phyloP scores from a whole-genome alignment of 129 eudicot species.

The Smallanthus sonchifolius region DNA sequence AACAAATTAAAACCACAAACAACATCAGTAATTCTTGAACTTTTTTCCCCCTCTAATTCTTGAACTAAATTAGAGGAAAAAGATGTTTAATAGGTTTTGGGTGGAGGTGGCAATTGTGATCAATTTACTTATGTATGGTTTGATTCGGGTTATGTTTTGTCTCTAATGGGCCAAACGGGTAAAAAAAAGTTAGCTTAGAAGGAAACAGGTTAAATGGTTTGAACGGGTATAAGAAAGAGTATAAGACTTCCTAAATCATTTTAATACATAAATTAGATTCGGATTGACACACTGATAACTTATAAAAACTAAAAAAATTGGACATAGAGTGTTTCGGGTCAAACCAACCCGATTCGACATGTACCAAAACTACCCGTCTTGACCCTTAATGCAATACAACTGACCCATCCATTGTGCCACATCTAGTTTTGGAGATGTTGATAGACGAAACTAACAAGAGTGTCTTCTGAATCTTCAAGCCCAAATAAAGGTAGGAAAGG shows the following conservation, averaged over 20 bases:
- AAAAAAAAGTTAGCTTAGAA: neutral
- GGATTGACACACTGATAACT: neutral
- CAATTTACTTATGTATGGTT: neutral
- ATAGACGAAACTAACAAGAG: slow-evolving; percentile 52
- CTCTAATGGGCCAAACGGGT: too few species aligned
- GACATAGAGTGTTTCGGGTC: neutral
- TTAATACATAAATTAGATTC: too few species aligned
- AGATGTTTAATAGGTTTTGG: neutral
- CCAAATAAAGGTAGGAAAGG: slow-evolving; percentile 82
- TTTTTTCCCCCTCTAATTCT: too few species aligned
- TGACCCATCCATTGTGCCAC: neutral
- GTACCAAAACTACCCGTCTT: neutral
- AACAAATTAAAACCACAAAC: neutral
- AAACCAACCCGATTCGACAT: neutral
- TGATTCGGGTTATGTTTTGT: neutral
- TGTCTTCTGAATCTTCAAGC: slow-evolving; percentile 72
- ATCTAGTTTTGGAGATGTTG: neutral
- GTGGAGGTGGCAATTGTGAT: neutral
- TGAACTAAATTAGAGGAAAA: neutral
- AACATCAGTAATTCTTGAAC: neutral
- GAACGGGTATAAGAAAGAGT: neutral
- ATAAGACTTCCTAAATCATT: neutral
- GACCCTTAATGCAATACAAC: neutral
- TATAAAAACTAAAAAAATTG: neutral
- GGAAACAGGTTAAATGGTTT: neutral